Percentiles rank a stretch among this genome's conserved stretches.
Evolutionary conservation across 345 rosid species (phyloP).

Genomic region (Gossypium longicalyx): DNA sequence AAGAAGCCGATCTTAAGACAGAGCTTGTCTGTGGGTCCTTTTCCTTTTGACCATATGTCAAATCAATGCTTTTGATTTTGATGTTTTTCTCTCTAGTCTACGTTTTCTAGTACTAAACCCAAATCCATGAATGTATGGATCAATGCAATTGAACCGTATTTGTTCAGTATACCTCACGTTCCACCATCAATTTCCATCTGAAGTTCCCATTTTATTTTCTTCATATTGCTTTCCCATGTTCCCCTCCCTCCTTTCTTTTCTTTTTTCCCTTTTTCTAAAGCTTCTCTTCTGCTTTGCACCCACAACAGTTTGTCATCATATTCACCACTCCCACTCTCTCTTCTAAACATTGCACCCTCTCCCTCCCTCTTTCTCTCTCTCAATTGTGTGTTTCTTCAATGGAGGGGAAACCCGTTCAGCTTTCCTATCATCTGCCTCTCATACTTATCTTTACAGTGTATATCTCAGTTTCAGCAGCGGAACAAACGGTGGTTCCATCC

Average conservation of each 20-base stretch:
- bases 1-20: constrained; percentile 25
- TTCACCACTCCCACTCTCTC: constrained; percentile 30
- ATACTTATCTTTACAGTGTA: constrained; percentile 24
- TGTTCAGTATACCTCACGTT: constrained; percentile 16
- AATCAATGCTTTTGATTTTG: constrained; percentile 4
- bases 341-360: not conserved
- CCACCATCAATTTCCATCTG: too few relatives aligned
- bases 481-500: constrained; percentile 32
- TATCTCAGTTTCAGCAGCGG: constrained; percentile 27
- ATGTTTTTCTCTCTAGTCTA: not conserved
- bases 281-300: constrained; percentile 29
- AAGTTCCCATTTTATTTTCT: too few relatives aligned
- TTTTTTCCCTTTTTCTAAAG: constrained; percentile 31
- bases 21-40: constrained; percentile 31
- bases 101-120: not conserved
- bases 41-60: constrained; percentile 38
- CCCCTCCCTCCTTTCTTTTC: too few relatives aligned
- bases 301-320: constrained; percentile 41
- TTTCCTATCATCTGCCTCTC: constrained; percentile 31
- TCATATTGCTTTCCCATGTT: too few relatives aligned
- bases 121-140: too few relatives aligned
- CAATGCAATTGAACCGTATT: not conserved
- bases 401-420: constrained; percentile 38
- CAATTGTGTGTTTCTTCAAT: constrained; percentile 36
- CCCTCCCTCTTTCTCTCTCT: constrained; percentile 19